phyloP scores from a whole-genome alignment of 805 yeast genomes.

The Myxozyma kluyveri region DNA sequence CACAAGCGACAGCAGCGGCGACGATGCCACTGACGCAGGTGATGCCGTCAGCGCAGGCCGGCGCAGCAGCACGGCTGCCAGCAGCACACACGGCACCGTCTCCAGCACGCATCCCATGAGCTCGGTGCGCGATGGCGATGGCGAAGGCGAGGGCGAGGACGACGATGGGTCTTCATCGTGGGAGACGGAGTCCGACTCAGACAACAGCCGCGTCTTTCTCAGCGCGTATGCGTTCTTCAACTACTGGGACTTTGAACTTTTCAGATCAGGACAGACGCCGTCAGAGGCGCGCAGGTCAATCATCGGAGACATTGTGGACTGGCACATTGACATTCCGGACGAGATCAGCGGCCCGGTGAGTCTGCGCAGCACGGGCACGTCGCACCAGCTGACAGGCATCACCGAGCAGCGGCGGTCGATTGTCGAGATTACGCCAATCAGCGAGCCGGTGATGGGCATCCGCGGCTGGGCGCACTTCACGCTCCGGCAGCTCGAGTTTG shows the following conservation, averaged over 20 bases:
- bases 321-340: constrained; percentile 26
- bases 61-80: neutral
- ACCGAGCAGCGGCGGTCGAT: constrained; percentile 27
- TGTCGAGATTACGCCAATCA: constrained; percentile 23
- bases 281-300: constrained; percentile 26
- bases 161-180: neutral
- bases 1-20: neutral
- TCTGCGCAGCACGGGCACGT: constrained; percentile 18
- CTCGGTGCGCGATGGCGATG: too few relatives aligned
- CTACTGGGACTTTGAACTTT: constrained; percentile 30
- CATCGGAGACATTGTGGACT: constrained; percentile 27
- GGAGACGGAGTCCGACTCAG: neutral
- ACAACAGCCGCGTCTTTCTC: constrained; percentile 6
- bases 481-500: constrained; percentile 26
- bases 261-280: constrained; percentile 21
- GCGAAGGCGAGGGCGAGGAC: constrained; percentile 3
- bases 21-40: neutral
- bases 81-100: neutral
- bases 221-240: constrained; percentile 27
- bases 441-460: constrained; percentile 25
- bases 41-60: neutral
- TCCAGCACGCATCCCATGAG: too few relatives aligned
- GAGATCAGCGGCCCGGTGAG: constrained; percentile 22
- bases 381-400: constrained; percentile 26
- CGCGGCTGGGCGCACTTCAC: constrained; percentile 26